Conservation (phyloP, 1,284 basidiomycete genomes). For the Tilletia caries region DNA sequence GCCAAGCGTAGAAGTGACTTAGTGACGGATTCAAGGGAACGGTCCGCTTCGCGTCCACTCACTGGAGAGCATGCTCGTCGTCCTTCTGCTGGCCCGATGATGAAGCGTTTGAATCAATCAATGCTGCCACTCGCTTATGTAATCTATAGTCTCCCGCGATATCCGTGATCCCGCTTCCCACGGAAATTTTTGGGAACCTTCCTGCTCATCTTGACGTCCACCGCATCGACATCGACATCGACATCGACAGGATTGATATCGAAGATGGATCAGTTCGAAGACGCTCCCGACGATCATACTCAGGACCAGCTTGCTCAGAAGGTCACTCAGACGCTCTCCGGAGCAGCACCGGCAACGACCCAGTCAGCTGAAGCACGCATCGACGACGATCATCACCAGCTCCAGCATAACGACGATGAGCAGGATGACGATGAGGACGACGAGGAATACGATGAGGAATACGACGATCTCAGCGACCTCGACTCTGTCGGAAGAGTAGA, state of each 20-base stretch:
- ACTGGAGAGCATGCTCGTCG: too few relatives aligned
- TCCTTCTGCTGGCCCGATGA: too few relatives aligned
- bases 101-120: too few relatives aligned
- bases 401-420: conserved; percentile 17
- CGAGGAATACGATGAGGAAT: conserved; percentile 20
- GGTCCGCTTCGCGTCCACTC: too few relatives aligned
- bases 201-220: background rate
- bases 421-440: conserved; percentile 27
- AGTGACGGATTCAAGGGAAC: too few relatives aligned
- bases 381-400: conserved; percentile 25
- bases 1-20: too few relatives aligned
- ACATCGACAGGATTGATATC: background rate
- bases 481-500: conserved; percentile 35
- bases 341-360: conserved; percentile 18
- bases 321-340: conserved; percentile 10
- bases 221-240: background rate
- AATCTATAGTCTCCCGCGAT: too few relatives aligned
- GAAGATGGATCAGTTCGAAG: conserved; percentile 12
- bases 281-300: background rate
- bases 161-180: background rate
- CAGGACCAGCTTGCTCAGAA: background rate
- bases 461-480: conserved; percentile 6
- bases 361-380: too few relatives aligned
- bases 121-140: too few relatives aligned
- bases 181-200: background rate